Evolutionary conservation across 208 protist species (phyloP).

Genomic region (Leishmania turanica): DNA sequence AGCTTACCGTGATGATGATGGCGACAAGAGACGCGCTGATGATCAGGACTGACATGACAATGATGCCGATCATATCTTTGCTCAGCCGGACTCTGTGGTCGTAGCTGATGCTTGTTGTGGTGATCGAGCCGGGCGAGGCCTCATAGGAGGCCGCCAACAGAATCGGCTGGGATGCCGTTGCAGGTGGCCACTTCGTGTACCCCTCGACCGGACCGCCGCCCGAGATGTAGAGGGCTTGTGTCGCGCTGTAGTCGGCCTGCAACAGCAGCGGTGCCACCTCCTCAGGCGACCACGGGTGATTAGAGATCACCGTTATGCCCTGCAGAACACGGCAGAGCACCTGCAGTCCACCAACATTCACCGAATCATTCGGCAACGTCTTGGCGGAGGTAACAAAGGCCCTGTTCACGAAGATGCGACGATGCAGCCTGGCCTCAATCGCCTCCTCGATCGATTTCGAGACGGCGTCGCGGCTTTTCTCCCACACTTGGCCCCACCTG

Average conservation of each 20-base stretch:
- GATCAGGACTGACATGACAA: conserved; percentile 35
- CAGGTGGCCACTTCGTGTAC: neutral
- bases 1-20: conserved; percentile 15
- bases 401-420: neutral
- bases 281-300: conserved; percentile 9
- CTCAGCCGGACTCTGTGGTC: conserved; percentile 17
- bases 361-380: conserved; percentile 1
- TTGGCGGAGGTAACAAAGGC: conserved; percentile 5
- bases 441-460: conserved; percentile 3
- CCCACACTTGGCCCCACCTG: conserved; percentile 11
- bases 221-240: conserved; percentile 15
- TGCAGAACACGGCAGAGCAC: conserved; percentile 25
- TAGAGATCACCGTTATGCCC: conserved; percentile 1
- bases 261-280: conserved; percentile 24
- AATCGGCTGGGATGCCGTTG: neutral
- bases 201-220: neutral
- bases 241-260: conserved; percentile 27
- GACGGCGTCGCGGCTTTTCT: neutral
- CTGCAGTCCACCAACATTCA: conserved; percentile 12
- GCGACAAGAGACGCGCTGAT: conserved; percentile 28
- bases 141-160: neutral
- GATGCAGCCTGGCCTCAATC: neutral
- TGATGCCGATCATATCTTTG: conserved; percentile 23
- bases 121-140: neutral
- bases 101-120: conserved; percentile 13